Base-by-base conservation (phyloP, 129 eudicot species). In the Flaveria trinervia region DNA sequence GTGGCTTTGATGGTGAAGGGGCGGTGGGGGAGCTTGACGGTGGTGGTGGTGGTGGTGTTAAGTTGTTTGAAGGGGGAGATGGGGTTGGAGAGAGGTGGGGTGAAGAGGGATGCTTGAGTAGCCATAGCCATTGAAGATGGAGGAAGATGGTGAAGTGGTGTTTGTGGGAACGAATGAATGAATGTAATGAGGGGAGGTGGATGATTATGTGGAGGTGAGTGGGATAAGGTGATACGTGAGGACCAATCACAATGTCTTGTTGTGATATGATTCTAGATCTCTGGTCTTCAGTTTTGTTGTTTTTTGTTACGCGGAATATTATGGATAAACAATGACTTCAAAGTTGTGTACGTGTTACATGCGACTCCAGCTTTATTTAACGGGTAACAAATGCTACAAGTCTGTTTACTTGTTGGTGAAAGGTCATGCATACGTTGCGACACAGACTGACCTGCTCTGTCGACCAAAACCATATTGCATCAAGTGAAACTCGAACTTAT, bases 51-150 rank as follows among this genome's bases (percentile, higher is more conserved):
- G 85, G 83, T 74, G 73, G 87, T 75, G 62, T 0, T 20, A 20
- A 81, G 18, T 55, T 82, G 92, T 54, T 91, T 89, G 84, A 81
- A 84, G 57, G 84, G 81, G 13, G 86, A 74, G 20, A 76, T 67
- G 20, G 89, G 83, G 88, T 74, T 84, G 33, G 96, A 76, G 82
- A 86, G 84, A 1, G 92, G 50, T 67, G 97, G 92, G 71, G 92
- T 77, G 90, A 91, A 85, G 90, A 87, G 89, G 80, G 97, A 88
- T 64, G 97, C 84, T 88, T 91, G 94, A 1, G 97, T 87, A 81
- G 97, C 95, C 95, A 91, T 91, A 67, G 95, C 94, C 97, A 89
- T 88, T 77, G 84, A 10, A 66, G 74, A 30, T 30, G 3, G 30
- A 28, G 4, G 36, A 30, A 30, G 36, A 25, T 72, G 55, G 71